Evolutionary conservation across 202 grass and related monocot species (phyloP).

Genomic region (Tripidium arundinaceum): DNA sequence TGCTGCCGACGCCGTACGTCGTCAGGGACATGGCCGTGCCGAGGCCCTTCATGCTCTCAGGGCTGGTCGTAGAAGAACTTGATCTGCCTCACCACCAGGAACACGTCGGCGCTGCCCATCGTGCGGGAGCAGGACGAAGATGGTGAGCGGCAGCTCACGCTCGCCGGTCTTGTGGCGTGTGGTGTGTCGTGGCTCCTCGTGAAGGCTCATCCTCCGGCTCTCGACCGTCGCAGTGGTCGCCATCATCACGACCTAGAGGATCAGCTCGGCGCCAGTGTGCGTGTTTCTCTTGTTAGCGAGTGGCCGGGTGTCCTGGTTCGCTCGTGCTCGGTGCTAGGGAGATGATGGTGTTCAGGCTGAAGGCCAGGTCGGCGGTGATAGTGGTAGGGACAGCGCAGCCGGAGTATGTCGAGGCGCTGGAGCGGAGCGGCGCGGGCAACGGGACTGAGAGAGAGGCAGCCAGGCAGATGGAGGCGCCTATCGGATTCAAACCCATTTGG

Average conservation of each 20-base stretch:
- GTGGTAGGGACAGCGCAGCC: constrained; percentile 56
- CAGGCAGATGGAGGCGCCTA: too few species aligned
- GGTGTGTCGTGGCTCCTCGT: constrained; percentile 29
- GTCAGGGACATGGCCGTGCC: constrained; percentile 53
- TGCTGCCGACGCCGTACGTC: constrained; percentile 55
- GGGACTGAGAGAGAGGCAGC: too few species aligned
- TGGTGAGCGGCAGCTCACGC: constrained; percentile 49
- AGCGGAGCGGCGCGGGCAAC: constrained; percentile 38
- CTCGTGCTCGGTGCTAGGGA: constrained; percentile 8
- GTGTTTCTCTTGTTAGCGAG: too few species aligned
- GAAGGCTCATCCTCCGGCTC: constrained; percentile 32
- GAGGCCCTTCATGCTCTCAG: constrained; percentile 86
- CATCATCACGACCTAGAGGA: constrained; percentile 68
- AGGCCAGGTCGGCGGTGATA: constrained; percentile 66
- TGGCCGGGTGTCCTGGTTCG: constrained; percentile 43
- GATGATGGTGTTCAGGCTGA: constrained; percentile 39
- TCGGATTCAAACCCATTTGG: too few species aligned
- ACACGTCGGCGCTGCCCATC: constrained; percentile 63
- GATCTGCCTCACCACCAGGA: constrained; percentile 50
- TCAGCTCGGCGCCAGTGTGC: constrained; percentile 46
- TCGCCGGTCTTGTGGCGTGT: neutral
- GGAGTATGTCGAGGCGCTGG: constrained; percentile 58
- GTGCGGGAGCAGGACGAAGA: constrained; percentile 81
- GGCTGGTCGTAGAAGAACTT: constrained; percentile 86
- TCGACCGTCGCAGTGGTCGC: constrained; percentile 35